A percentile compares a stretch with the other conserved stretches of the same genome.
Evolutionary conservation across 192 early-diverging fungal species (phyloP).

Genomic region (Coemansia erecta): DNA sequence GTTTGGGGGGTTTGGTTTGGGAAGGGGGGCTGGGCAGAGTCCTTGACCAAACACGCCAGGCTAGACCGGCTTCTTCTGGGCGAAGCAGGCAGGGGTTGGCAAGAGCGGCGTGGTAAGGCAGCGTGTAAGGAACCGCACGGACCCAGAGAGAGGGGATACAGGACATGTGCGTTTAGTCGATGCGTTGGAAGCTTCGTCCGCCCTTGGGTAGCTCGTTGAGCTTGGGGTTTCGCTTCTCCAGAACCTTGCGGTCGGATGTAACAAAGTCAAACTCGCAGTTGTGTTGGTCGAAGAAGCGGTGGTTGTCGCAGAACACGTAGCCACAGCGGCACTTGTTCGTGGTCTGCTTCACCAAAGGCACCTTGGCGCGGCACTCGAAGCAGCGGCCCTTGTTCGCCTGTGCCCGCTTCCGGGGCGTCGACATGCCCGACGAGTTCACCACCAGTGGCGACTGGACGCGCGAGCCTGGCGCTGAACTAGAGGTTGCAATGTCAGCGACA

Average conservation of each 20-base stretch:
- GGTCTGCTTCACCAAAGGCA: conserved; percentile 74
- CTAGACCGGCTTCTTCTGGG: too few relatives aligned
- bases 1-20: too few relatives aligned
- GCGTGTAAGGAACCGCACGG: too few relatives aligned
- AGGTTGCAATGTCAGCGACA: conserved; percentile 1
- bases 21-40: too few relatives aligned
- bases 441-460: conserved; percentile 32
- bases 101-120: neutral
- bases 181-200: conserved; percentile 72
- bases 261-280: conserved; percentile 80
- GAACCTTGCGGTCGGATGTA: conserved; percentile 63
- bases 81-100: neutral
- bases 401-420: conserved; percentile 45
- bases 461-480: conserved; percentile 28
- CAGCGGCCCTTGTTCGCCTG: conserved; percentile 72
- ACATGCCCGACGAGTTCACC: conserved; percentile 35
- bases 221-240: conserved; percentile 74
- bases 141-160: neutral
- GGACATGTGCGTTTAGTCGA: conserved; percentile 29
- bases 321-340: conserved; percentile 78
- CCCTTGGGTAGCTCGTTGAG: conserved; percentile 71
- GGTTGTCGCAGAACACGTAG: conserved; percentile 72
- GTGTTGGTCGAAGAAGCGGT: conserved; percentile 70
- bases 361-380: conserved; percentile 66
- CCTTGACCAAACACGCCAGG: neutral